These are phyloP conservation scores for Tolypocladium inflatum DNA, from an alignment of 2,329 filamentous ascomycete species.

Conservation along the genomic window DNA sequence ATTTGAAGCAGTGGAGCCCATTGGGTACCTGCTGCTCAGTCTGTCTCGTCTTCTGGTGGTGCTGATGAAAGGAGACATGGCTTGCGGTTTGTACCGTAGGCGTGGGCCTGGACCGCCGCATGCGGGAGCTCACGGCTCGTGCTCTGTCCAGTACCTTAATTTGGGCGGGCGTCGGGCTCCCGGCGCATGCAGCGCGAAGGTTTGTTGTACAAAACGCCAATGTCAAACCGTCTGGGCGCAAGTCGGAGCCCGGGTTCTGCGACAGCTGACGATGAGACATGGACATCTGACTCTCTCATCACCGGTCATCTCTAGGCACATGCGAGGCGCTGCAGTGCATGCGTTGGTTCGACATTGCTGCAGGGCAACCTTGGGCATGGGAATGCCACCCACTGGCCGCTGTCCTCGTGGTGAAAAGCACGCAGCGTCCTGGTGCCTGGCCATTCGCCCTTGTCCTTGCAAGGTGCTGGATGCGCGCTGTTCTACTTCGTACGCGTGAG, in stretches of 20 bases:
- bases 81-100: not conserved
- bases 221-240: not conserved
- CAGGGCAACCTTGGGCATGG: not conserved
- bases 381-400: not conserved
- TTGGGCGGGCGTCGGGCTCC: not conserved
- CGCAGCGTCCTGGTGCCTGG: not conserved
- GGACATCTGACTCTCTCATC: not conserved
- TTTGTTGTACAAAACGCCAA: not conserved
- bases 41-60: not conserved
- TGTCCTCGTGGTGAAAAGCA: not conserved
- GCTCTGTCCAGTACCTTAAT: not conserved
- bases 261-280: slow-evolving; percentile 1
- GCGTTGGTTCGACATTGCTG: not conserved
- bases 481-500: not conserved
- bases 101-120: no score
- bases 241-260: not conserved
- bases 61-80: not conserved
- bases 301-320: not conserved
- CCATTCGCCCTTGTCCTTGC: not conserved
- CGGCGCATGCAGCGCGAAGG: not conserved
- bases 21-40: no score
- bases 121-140: not conserved
- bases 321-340: not conserved
- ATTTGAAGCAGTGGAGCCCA: not conserved
- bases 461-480: not conserved